phyloP scores from a whole-genome alignment of 2,329 filamentous ascomycete species.

The Pestalotiopsis sp. region DNA sequence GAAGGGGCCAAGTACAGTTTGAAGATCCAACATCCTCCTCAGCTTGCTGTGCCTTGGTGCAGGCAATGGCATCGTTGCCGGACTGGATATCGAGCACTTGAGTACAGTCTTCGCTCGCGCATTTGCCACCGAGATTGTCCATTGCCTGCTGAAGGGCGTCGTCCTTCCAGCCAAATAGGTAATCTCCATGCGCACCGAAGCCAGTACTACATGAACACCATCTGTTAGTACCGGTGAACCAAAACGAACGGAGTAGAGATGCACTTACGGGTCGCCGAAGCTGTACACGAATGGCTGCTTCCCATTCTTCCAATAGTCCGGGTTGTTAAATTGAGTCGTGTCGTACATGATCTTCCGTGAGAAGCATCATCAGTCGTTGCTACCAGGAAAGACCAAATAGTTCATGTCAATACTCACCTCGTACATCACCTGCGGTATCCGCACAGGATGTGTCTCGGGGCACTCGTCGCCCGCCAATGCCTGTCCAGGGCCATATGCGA shows the following conservation, averaged over 20 bases:
- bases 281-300: conserved; percentile 20
- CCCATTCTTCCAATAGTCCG: conserved; percentile 18
- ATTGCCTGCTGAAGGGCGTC: conserved; percentile 14
- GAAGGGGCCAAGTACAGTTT: background rate
- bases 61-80: background rate
- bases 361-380: no score
- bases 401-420: conserved; percentile 38
- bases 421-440: conserved; percentile 58
- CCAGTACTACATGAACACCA: background rate
- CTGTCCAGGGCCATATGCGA: conserved; percentile 43
- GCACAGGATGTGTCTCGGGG: conserved; percentile 48
- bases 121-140: background rate
- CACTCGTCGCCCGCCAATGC: conserved; percentile 30
- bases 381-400: no score
- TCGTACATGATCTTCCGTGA: conserved; percentile 41
- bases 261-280: conserved; percentile 10
- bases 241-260: background rate
- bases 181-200: conserved; percentile 13
- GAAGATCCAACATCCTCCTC: conserved; percentile 1
- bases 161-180: conserved; percentile 16
- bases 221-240: background rate
- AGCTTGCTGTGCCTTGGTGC: background rate
- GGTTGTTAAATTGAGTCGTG: conserved; percentile 42
- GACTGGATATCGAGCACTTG: background rate
- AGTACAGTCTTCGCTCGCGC: background rate